Percentiles rank a stretch among this genome's conserved stretches.
Evolutionary conservation across 495 filamentous ascomycete species (phyloP).

Genomic region (Xanthoparmelia taractica): DNA sequence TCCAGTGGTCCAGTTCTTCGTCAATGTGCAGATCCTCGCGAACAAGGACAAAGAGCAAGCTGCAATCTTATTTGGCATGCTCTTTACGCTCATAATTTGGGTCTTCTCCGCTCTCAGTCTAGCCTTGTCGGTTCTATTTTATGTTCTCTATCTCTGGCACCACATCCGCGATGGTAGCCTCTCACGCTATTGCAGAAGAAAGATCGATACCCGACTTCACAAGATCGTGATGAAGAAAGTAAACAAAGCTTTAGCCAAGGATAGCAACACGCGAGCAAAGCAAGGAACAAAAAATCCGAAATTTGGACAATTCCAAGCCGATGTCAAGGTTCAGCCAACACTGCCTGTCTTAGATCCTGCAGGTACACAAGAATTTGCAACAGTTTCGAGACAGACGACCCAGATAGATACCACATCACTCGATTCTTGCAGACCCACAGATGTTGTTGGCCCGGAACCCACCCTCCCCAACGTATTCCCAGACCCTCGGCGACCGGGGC

Average conservation of each 20-base stretch:
- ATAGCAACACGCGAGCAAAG: constrained; percentile 53
- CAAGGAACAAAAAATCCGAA: constrained; percentile 46
- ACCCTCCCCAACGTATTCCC: constrained; percentile 38
- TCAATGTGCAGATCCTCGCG: constrained; percentile 66
- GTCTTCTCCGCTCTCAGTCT: constrained; percentile 70
- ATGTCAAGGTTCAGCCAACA: constrained; percentile 53
- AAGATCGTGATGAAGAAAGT: constrained; percentile 75
- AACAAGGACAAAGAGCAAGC: constrained; percentile 65
- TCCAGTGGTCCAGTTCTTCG: constrained; percentile 56
- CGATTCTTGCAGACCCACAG: constrained; percentile 47
- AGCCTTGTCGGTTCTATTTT: constrained; percentile 62
- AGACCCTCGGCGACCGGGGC: constrained; percentile 26
- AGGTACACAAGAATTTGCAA: constrained; percentile 50
- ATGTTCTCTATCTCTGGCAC: constrained; percentile 81
- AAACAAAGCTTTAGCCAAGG: constrained; percentile 74
- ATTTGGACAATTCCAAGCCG: constrained; percentile 43
- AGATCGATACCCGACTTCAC: constrained; percentile 73
- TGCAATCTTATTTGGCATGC: constrained; percentile 77
- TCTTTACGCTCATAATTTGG: constrained; percentile 88
- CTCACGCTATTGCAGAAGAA: constrained; percentile 76
- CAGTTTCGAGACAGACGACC: constrained; percentile 58
- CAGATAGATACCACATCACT: constrained; percentile 59
- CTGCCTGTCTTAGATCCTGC: constrained; percentile 53
- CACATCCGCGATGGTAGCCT: constrained; percentile 85
- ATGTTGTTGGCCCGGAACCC: constrained; percentile 28